phyloP scores from a whole-genome alignment of 2,329 filamentous ascomycete genomes.

The Verticillium nonalfalfae region DNA sequence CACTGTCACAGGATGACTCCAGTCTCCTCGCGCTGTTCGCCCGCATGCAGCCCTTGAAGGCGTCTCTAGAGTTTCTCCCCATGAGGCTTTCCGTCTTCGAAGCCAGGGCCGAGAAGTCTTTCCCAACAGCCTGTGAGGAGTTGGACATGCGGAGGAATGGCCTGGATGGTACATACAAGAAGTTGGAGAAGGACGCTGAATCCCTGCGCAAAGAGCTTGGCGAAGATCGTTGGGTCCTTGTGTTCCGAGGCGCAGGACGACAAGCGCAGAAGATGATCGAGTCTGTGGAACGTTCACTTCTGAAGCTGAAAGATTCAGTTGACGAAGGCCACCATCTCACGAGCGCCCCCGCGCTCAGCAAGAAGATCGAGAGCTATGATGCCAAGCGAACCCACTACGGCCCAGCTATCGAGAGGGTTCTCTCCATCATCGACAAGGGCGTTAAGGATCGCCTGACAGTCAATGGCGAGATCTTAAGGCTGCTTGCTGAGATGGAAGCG shows the following conservation, averaged over 20 bases:
- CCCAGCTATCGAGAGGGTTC: constrained; percentile 83
- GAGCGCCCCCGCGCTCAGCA: constrained; percentile 62
- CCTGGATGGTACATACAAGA: constrained; percentile 81
- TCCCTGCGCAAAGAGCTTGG: constrained; percentile 82
- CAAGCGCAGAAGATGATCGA: constrained; percentile 97
- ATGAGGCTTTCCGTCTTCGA: constrained; percentile 91
- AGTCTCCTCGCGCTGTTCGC: constrained; percentile 87
- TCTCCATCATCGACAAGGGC: constrained; percentile 92
- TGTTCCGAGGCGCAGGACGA: constrained; percentile 86
- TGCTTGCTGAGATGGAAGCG: constrained; percentile 80
- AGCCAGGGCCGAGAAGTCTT: constrained; percentile 66
- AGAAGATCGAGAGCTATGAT: constrained; percentile 89
- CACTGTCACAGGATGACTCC: constrained; percentile 70
- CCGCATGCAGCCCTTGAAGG: constrained; percentile 87
- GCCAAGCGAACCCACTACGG: constrained; percentile 93
- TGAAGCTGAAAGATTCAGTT: constrained; percentile 74
- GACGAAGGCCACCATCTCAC: constrained; percentile 69
- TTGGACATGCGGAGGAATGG: constrained; percentile 67
- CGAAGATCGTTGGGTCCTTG: constrained; percentile 92
- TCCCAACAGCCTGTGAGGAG: constrained; percentile 88
- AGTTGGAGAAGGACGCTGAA: constrained; percentile 85
- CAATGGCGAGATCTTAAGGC: constrained; percentile 86
- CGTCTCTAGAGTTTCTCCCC: constrained; percentile 89
- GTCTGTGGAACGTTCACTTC: constrained; percentile 81
- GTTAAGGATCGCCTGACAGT: constrained; percentile 92